These are phyloP conservation scores for Talaromyces liani DNA, from an alignment of 495 filamentous ascomycete species.

Conservation along the genomic window DNA sequence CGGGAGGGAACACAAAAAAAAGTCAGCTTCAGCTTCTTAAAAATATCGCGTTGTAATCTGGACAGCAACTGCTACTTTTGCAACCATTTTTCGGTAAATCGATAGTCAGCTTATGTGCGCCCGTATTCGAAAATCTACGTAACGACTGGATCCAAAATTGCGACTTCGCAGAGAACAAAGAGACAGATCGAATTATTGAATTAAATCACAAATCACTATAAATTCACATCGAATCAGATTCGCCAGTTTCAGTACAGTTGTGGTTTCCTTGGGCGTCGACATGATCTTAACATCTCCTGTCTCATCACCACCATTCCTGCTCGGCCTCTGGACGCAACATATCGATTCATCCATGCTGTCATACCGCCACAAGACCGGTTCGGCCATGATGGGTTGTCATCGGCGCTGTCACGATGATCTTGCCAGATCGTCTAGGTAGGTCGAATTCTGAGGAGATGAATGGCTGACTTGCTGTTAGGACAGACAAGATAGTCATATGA, in stretches of 20 bases:
- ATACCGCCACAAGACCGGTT: not conserved
- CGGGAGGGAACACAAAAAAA: constrained; percentile 33
- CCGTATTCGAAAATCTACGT: constrained; percentile 33
- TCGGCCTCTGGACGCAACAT: not conserved
- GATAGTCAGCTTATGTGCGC: constrained; percentile 33
- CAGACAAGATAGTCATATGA: not conserved
- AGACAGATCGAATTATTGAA: not conserved
- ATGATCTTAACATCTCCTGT: not conserved
- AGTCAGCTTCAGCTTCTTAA: constrained; percentile 18
- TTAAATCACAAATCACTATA: constrained; percentile 7
- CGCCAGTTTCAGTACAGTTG: not conserved
- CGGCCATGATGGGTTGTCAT: not conserved
- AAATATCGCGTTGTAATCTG: constrained; percentile 42
- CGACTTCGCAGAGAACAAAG: constrained; percentile 7
- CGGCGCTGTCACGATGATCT: not conserved
- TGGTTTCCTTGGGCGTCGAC: not conserved
- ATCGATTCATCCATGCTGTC: not conserved
- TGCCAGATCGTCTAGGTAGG: constrained; percentile 3
- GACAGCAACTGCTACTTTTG: constrained; percentile 37
- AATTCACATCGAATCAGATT: not conserved
- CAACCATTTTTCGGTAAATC: constrained; percentile 27
- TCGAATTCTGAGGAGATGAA: not conserved
- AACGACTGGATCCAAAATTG: constrained; percentile 36
- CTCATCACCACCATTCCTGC: not conserved
- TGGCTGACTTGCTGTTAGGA: not conserved